Conservation (phyloP, 768 basidiomycete species). For the Boletales sp. region DNA sequence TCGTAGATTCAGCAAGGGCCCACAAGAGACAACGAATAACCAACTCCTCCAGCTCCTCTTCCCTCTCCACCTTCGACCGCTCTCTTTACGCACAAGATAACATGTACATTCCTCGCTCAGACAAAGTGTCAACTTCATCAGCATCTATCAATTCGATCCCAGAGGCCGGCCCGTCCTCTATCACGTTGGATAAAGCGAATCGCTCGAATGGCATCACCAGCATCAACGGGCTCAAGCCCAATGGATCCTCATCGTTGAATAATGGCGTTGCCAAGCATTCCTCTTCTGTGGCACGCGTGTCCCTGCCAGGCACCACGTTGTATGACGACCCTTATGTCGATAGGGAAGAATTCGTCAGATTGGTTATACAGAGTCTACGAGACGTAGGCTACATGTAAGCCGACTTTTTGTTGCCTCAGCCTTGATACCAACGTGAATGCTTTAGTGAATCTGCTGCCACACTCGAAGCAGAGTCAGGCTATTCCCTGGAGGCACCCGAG, state of each 20-base stretch:
- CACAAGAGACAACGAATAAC: constrained; percentile 70
- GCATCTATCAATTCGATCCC: constrained; percentile 41
- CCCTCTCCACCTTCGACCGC: constrained; percentile 20
- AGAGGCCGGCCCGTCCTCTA: constrained; percentile 53
- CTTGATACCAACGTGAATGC: constrained; percentile 8
- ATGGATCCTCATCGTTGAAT: constrained; percentile 38
- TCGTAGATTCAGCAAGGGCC: constrained; percentile 50
- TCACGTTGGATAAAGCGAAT: constrained; percentile 31
- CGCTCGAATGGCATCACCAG: constrained; percentile 37
- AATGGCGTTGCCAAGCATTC: constrained; percentile 53
- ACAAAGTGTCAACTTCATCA: constrained; percentile 44
- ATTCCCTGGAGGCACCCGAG: constrained; percentile 72
- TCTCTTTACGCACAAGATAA: constrained; percentile 29
- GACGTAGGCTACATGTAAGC: constrained; percentile 81
- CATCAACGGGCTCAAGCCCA: constrained; percentile 39
- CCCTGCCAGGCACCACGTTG: constrained; percentile 66
- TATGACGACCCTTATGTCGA: constrained; percentile 79
- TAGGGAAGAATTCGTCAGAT: constrained; percentile 86
- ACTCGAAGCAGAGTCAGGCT: constrained; percentile 91
- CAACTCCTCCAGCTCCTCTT: constrained; percentile 32
- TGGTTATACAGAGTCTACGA: constrained; percentile 84
- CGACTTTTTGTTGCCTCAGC: background rate
- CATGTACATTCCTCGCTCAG: constrained; percentile 54
- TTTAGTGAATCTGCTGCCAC: constrained; percentile 82
- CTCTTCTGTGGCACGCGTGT: constrained; percentile 53